Percentiles rank a stretch among this genome's conserved stretches.
Evolutionary conservation across 345 rosid genomes (phyloP).

Genomic region (Adansonia digitata): DNA sequence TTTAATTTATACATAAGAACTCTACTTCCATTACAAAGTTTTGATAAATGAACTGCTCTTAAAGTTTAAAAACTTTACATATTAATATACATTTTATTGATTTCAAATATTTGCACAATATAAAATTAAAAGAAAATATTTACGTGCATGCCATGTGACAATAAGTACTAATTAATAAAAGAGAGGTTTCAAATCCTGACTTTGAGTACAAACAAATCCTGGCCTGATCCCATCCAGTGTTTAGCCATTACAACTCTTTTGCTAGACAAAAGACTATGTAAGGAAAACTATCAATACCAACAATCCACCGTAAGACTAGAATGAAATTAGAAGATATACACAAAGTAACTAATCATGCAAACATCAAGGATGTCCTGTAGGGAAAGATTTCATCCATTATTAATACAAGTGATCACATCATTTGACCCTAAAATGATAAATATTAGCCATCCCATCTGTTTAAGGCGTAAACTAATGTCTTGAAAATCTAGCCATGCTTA

Average conservation of each 20-base stretch:
- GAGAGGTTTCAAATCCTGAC: not conserved
- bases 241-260: not conserved
- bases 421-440: not conserved
- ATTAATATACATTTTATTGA: no score
- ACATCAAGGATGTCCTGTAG: not conserved
- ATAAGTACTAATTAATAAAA: not conserved
- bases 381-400: not conserved
- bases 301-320: not conserved
- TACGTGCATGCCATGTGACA: not conserved
- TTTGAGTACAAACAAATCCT: not conserved
- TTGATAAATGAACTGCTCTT: no score
- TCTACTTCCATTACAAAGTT: no score
- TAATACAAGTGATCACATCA: not conserved
- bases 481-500: not conserved
- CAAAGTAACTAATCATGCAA: not conserved
- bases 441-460: not conserved
- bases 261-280: not conserved
- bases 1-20: no score
- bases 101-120: no score
- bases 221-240: not conserved
- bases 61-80: no score
- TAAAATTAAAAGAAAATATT: not conserved
- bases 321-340: not conserved
- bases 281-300: not conserved
- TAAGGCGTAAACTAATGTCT: not conserved